Evolutionary conservation across 352 stramenopile genomes (phyloP).

Genomic region (Phytophthora sp.): DNA sequence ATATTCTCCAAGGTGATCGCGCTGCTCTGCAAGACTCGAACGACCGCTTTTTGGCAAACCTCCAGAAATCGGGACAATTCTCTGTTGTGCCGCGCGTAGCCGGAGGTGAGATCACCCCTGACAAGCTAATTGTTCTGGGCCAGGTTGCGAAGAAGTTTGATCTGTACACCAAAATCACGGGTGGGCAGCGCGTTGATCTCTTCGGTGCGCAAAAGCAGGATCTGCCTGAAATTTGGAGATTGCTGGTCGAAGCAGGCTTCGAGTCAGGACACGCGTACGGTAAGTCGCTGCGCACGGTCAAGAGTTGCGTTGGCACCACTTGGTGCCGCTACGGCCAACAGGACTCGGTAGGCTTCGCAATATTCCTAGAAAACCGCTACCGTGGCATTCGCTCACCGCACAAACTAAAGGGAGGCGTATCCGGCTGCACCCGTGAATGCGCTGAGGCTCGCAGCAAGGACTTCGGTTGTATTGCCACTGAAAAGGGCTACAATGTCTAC

Average conservation of each 20-base stretch:
- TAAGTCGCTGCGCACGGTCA: slow-evolving; percentile 93
- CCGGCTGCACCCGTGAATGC: slow-evolving; percentile 91
- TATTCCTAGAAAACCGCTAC: slow-evolving; percentile 93
- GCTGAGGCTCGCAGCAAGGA: slow-evolving; percentile 92
- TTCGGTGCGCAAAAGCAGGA: slow-evolving; percentile 93
- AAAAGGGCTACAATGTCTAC: slow-evolving; percentile 93
- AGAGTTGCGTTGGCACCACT: slow-evolving; percentile 93
- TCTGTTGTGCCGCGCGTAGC: slow-evolving; percentile 92
- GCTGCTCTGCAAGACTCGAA: slow-evolving; percentile 92
- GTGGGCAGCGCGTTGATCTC: slow-evolving; percentile 92
- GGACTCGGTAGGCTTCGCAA: slow-evolving; percentile 91
- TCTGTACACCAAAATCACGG: slow-evolving; percentile 95
- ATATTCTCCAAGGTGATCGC: slow-evolving; percentile 80
- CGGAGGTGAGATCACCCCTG: slow-evolving; percentile 90
- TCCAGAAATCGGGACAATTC: slow-evolving; percentile 93
- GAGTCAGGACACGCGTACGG: slow-evolving; percentile 94
- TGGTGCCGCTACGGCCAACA: slow-evolving; percentile 94
- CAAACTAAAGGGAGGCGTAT: slow-evolving; percentile 93
- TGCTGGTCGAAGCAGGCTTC: slow-evolving; percentile 90
- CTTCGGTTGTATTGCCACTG: slow-evolving; percentile 94
- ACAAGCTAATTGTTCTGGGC: slow-evolving; percentile 91
- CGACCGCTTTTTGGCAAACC: slow-evolving; percentile 92
- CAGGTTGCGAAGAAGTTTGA: slow-evolving; percentile 90
- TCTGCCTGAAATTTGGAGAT: slow-evolving; percentile 91
- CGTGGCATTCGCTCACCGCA: slow-evolving; percentile 92